Conservation (phyloP, 768 basidiomycete genomes). For the Guyanaporus albipodus region DNA sequence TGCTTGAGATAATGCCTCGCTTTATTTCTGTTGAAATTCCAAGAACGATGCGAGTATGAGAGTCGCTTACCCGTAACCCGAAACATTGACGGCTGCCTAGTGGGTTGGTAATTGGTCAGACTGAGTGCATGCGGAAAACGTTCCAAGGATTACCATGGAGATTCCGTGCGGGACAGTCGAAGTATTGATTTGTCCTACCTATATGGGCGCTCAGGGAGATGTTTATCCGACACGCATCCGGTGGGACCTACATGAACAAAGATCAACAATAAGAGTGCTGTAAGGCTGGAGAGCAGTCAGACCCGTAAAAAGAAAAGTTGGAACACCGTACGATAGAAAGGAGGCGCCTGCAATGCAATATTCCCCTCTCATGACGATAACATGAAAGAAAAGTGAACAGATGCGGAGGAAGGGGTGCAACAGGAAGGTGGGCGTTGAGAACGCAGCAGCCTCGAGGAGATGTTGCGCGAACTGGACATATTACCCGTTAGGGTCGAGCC, state of each 20-base stretch:
- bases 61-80: conserved; percentile 59
- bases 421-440: conserved; percentile 17
- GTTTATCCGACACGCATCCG: conserved; percentile 9
- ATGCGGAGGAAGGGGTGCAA: conserved; percentile 16
- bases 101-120: conserved; percentile 21
- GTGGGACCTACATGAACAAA: conserved; percentile 67
- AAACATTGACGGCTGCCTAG: conserved; percentile 67
- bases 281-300: conserved; percentile 19
- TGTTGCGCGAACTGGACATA: conserved; percentile 18
- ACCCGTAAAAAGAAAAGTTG: conserved; percentile 4
- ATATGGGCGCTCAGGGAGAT: conserved; percentile 22
- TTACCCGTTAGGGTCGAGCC: conserved; percentile 8
- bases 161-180: conserved; percentile 67
- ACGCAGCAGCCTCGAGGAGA: conserved; percentile 22
- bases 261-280: conserved; percentile 58
- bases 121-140: background rate
- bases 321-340: conserved; percentile 58
- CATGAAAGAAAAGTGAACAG: conserved; percentile 19
- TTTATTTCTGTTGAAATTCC: conserved; percentile 23
- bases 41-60: background rate
- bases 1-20: conserved; percentile 46
- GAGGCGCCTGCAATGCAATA: conserved; percentile 70
- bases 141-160: conserved; percentile 54
- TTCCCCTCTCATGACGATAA: conserved; percentile 61
- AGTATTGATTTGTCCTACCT: conserved; percentile 84